Conservation (phyloP, 179 eudicot genomes). For the Kewa caespitosa region DNA sequence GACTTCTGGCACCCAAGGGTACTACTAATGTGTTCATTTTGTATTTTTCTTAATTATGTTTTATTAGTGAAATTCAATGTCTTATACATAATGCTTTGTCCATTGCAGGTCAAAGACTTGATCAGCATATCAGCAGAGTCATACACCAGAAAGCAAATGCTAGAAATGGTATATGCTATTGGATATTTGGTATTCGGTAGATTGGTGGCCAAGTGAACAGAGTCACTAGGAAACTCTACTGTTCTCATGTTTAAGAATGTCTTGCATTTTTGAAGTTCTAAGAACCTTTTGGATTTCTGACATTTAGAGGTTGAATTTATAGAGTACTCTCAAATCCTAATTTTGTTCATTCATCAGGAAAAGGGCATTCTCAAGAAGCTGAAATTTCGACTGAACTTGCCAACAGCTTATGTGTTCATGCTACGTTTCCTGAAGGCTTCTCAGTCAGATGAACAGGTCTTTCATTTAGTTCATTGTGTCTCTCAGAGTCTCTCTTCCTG, state of each 20-base stretch:
- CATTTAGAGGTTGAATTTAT: too few relatives aligned
- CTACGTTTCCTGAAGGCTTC: slow-evolving; percentile 90
- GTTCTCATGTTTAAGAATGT: too few relatives aligned
- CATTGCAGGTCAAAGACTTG: slow-evolving; percentile 66
- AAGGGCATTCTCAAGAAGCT: slow-evolving; percentile 62
- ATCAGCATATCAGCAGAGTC: slow-evolving; percentile 85
- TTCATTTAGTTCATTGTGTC: neutral
- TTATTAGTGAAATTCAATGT: slow-evolving; percentile 10
- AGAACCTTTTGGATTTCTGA: too few relatives aligned
- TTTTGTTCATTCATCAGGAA: slow-evolving; percentile 52
- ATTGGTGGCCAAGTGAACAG: neutral
- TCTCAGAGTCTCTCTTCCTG: neutral
- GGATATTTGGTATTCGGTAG: neutral
- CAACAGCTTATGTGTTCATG: slow-evolving; percentile 93
- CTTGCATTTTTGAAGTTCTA: too few relatives aligned
- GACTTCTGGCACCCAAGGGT: slow-evolving; percentile 99
- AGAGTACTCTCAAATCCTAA: neutral
- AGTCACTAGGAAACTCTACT: neutral
- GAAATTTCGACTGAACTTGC: slow-evolving; percentile 81
- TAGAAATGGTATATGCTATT: slow-evolving; percentile 62
- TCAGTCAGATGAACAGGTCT: slow-evolving; percentile 66
- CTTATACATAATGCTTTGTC: slow-evolving; percentile 17
- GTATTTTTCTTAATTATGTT: neutral
- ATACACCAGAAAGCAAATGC: slow-evolving; percentile 77
- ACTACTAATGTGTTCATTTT: slow-evolving; percentile 31